These are phyloP conservation scores for Afroboletus lepidellus DNA, from an alignment of 1,284 basidiomycete species.

Conservation along the genomic window DNA sequence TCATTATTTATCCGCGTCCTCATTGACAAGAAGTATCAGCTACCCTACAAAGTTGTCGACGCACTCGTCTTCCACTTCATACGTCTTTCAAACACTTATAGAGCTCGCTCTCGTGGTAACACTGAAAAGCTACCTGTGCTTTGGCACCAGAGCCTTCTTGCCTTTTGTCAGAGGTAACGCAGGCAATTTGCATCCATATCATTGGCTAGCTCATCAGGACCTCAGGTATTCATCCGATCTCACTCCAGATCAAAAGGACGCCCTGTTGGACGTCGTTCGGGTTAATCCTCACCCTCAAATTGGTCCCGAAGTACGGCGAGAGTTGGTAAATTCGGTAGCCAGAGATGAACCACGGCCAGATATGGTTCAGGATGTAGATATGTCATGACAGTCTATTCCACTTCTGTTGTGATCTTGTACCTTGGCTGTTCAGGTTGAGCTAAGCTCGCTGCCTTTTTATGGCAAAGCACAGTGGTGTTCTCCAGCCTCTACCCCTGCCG, in stretches of 20 bases:
- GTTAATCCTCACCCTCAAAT: constrained; percentile 89
- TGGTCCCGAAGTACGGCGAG: constrained; percentile 86
- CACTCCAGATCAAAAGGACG: constrained; percentile 97
- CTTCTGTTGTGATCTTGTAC: neutral
- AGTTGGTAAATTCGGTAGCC: constrained; percentile 72
- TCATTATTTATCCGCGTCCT: constrained; percentile 97
- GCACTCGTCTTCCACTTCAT: constrained; percentile 98
- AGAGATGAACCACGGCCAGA: constrained; percentile 65
- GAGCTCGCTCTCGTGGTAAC: constrained; percentile 62
- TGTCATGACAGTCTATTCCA: constrained; percentile 41
- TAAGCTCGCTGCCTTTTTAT: neutral
- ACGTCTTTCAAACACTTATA: constrained; percentile 88
- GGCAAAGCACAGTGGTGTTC: neutral
- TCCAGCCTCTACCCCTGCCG: no score
- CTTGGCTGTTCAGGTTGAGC: neutral
- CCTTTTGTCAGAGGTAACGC: constrained; percentile 88
- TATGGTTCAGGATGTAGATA: constrained; percentile 55
- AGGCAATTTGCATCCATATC: constrained; percentile 3
- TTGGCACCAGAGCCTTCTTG: constrained; percentile 97
- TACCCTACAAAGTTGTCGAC: constrained; percentile 98
- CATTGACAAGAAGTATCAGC: constrained; percentile 96
- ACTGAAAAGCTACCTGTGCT: constrained; percentile 86
- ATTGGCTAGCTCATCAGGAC: neutral
- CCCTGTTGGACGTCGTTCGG: constrained; percentile 90
- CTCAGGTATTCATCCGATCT: constrained; percentile 92